Evolutionary conservation across 208 protist species (phyloP).

Genomic region (Acanthamoeba healyi): DNA sequence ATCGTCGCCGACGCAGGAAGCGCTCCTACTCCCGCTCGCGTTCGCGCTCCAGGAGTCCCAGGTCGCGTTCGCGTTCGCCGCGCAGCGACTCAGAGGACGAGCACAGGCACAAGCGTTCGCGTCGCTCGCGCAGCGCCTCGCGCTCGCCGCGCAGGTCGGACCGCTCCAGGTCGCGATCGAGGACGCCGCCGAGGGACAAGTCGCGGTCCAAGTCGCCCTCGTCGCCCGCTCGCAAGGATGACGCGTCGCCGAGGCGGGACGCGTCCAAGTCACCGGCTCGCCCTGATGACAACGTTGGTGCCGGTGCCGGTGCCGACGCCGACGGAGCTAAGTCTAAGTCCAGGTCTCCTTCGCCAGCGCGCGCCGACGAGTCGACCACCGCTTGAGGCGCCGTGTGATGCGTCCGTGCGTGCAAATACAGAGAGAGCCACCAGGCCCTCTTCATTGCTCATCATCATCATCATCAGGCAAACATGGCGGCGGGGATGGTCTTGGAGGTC

Average conservation of each 20-base stretch:
- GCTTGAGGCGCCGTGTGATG: too few relatives aligned
- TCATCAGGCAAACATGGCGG: not conserved
- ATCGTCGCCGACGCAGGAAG: conserved; percentile 14
- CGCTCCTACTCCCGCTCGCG: not conserved
- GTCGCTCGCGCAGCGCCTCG: not conserved
- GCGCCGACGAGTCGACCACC: not conserved
- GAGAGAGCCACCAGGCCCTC: too few relatives aligned
- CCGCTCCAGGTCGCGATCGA: not conserved
- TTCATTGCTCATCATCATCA: too few relatives aligned
- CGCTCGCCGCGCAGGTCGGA: not conserved
- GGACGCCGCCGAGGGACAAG: not conserved
- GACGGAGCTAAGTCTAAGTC: not conserved
- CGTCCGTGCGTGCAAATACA: too few relatives aligned
- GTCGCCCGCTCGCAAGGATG: not conserved
- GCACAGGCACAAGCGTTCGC: not conserved
- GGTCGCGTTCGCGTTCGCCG: not conserved
- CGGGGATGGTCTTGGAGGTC: not conserved
- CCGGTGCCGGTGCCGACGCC: too few relatives aligned
- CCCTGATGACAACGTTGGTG: not conserved
- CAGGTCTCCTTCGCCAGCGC: not conserved
- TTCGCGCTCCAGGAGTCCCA: not conserved
- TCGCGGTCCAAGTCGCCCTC: not conserved
- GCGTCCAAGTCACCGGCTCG: not conserved
- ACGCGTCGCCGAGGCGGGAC: not conserved
- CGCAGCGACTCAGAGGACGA: conserved; percentile 9